Evolutionary conservation across 345 rosid species (phyloP).

Genomic region (Brassica juncea): DNA sequence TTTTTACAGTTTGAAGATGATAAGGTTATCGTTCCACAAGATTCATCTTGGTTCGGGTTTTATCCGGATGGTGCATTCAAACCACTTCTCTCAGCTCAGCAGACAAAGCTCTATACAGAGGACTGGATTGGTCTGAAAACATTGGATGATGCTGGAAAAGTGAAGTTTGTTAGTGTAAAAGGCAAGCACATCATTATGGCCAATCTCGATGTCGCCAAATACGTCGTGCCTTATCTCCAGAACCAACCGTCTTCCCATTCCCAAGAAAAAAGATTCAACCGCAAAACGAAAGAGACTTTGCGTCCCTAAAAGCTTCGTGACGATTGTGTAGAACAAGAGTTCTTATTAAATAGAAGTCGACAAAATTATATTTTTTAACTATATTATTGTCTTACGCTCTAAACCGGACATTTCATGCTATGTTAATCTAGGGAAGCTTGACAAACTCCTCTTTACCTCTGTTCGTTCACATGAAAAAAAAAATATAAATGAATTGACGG

Average conservation of each 20-base stretch:
- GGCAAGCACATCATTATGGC: constrained; percentile 61
- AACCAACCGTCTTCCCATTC: constrained; percentile 30
- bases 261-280: constrained; percentile 23
- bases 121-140: constrained; percentile 83
- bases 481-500: no score
- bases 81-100: constrained; percentile 52
- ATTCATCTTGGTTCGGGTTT: constrained; percentile 88
- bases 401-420: no score
- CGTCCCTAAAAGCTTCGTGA: constrained; percentile 13
- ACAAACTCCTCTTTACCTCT: no score
- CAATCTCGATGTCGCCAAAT: constrained; percentile 50
- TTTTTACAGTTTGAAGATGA: constrained; percentile 66
- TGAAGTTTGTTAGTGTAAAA: constrained; percentile 57
- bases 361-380: no score
- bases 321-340: constrained; percentile 23
- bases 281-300: constrained; percentile 17
- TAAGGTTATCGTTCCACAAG: constrained; percentile 73
- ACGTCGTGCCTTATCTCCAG: constrained; percentile 62
- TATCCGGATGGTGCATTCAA: constrained; percentile 68
- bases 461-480: no score
- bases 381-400: no score
- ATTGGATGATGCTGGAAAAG: constrained; percentile 67
- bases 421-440: no score
- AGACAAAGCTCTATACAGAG: constrained; percentile 61
- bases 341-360: not conserved